Conservation (phyloP, 768 basidiomycete genomes). For the Trametes maxima region DNA sequence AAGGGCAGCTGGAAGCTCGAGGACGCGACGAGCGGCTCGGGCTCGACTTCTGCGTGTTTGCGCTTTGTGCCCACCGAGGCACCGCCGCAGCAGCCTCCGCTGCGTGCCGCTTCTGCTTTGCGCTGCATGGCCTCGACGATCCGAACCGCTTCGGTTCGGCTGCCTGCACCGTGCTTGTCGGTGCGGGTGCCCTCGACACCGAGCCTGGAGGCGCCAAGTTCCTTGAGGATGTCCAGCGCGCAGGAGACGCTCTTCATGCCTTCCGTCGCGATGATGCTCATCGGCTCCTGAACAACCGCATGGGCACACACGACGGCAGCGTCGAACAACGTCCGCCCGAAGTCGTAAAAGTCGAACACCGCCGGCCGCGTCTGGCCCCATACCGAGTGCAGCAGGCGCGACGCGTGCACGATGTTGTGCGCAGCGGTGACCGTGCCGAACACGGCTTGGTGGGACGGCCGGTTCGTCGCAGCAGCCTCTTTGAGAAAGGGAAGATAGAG, state of each 20-base stretch:
- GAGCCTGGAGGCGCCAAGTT: slow-evolving; percentile 28
- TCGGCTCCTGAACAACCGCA: slow-evolving; percentile 56
- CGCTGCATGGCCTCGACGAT: slow-evolving; percentile 43
- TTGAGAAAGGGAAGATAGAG: slow-evolving; percentile 69
- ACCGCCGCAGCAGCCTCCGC: slow-evolving; percentile 21
- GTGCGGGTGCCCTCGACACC: slow-evolving; percentile 36
- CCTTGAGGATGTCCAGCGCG: slow-evolving; percentile 48
- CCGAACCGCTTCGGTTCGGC: slow-evolving; percentile 40
- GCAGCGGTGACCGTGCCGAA: slow-evolving; percentile 66
- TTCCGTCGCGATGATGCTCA: slow-evolving; percentile 46
- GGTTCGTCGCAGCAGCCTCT: slow-evolving; percentile 30
- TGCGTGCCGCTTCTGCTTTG: slow-evolving; percentile 42
- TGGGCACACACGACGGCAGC: slow-evolving; percentile 67
- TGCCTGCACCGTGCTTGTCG: slow-evolving; percentile 29
- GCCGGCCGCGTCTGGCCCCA: slow-evolving; percentile 48
- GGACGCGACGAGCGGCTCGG: slow-evolving; percentile 28
- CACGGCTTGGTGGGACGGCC: slow-evolving; percentile 52
- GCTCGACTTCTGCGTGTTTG: slow-evolving; percentile 45
- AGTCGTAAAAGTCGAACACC: slow-evolving; percentile 58
- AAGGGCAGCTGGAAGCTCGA: slow-evolving; percentile 47
- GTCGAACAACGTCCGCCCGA: slow-evolving; percentile 64
- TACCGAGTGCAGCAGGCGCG: slow-evolving; percentile 43
- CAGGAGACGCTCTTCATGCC: slow-evolving; percentile 50
- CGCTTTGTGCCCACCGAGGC: slow-evolving; percentile 42
- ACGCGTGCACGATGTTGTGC: slow-evolving; percentile 60